These are phyloP conservation scores for Raphanus sativus DNA, from an alignment of 345 rosid genomes.

Conservation along the genomic window DNA sequence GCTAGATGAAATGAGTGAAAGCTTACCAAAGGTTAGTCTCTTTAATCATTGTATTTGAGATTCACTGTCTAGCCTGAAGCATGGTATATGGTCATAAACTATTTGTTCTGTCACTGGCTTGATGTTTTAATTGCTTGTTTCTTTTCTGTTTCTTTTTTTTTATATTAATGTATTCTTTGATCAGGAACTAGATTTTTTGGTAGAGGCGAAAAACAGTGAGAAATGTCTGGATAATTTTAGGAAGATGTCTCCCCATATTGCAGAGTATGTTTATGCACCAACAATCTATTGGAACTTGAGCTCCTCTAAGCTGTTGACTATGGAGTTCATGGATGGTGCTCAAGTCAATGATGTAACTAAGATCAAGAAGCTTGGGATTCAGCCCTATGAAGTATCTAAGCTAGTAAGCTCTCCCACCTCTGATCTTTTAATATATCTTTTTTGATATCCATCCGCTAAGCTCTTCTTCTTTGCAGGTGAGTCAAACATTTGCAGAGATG, in stretches of 20 bases:
- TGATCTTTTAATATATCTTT: slow-evolving; percentile 10
- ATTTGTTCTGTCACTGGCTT: neutral
- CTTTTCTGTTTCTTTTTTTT: neutral
- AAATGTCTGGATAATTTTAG: slow-evolving; percentile 84
- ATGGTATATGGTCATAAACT: neutral
- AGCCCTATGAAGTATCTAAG: slow-evolving; percentile 69
- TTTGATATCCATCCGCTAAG: neutral
- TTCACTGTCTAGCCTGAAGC: too few species aligned
- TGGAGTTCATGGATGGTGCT: slow-evolving; percentile 97
- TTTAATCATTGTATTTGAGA: neutral
- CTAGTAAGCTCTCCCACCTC: slow-evolving; percentile 56
- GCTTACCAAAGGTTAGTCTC: slow-evolving; percentile 81
- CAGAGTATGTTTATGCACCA: slow-evolving; percentile 80
- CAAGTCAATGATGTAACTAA: slow-evolving; percentile 71
- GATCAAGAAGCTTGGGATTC: slow-evolving; percentile 74
- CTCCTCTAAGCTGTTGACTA: slow-evolving; percentile 78
- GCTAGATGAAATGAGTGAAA: slow-evolving; percentile 83
- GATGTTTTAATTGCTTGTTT: neutral
- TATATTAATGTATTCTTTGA: slow-evolving; percentile 7
- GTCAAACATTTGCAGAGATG: slow-evolving; percentile 92
- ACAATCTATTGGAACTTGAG: slow-evolving; percentile 76
- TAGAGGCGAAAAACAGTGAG: slow-evolving; percentile 88
- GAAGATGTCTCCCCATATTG: slow-evolving; percentile 87
- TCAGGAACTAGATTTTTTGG: slow-evolving; percentile 91
- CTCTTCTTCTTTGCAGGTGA: slow-evolving; percentile 55